Base-by-base conservation (phyloP, 306 rosid genomes). In the Cyamopsis tetragonoloba region DNA sequence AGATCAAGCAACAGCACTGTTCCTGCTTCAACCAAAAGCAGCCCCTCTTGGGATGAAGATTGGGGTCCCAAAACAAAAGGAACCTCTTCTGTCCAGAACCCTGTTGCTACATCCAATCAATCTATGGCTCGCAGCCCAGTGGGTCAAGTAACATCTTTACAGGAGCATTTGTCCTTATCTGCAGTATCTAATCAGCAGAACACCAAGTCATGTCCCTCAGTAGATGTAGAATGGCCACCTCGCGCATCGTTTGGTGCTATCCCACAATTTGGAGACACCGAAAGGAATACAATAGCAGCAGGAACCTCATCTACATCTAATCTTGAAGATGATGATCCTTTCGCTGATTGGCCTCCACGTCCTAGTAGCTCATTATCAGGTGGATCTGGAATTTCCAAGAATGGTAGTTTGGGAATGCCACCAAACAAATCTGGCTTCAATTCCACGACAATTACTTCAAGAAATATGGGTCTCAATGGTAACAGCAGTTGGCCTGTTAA, bases 171-270 rank as follows among this genome's bases (percentile, higher is more conserved):
- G 14, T 14, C 68, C 59, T 55, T 66, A 70, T 67, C 89, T 62
- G 31, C 80, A 47, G 67, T 71, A 24, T 77, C 91, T 42, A 81
- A 58, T 77, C 81, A 75, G 73, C 90, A 86, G 86, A 66, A 89
- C 56, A 67, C 83, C 18, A 38, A 62, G 11, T 86, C 99, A 34
- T 86, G 95, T 66, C 79, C 92, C 28, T 85, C 99, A 0, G 96
- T 86, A 55, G 96, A 95, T 76, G 43, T 95, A 48, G 96, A 95
- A 80, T 95, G 99, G 99, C 99, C 99, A 32, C 97, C 96, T 63
- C 87, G 72, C 26, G 66, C 73, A 5, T 77, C 87, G 64, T 71
- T 86, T 19, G 75, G 76, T 34, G 81, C 64, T 70, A 62, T 51
- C 55, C 70, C 87, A 7, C 81, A 76, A 32, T 55, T 76, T 41